These are phyloP conservation scores for Avena insularis DNA, from an alignment of 176 grass and related monocot species.

Conservation along the genomic window DNA sequence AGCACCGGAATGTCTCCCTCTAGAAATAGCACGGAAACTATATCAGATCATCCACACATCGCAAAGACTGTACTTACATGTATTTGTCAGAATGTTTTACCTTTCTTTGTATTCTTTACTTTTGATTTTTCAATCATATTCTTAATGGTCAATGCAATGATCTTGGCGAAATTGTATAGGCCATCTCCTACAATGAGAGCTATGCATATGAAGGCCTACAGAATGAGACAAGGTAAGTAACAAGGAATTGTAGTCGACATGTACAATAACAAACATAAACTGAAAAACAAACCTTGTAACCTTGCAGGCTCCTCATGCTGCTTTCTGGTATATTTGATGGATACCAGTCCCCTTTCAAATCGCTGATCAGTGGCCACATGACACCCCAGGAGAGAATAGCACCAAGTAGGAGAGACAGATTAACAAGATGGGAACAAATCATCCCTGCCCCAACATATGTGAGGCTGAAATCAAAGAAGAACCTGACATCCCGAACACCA, in stretches of 20 bases:
- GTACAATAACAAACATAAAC: slow-evolving; percentile 3
- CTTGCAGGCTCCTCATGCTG: slow-evolving; percentile 96
- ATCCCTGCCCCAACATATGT: slow-evolving; percentile 98
- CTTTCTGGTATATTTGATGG: slow-evolving; percentile 71
- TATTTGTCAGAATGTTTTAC: slow-evolving; percentile 47
- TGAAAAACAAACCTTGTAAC: slow-evolving; percentile 80
- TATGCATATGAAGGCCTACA: slow-evolving; percentile 92
- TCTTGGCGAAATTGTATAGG: slow-evolving; percentile 93
- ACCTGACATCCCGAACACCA: slow-evolving; percentile 54
- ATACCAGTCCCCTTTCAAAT: slow-evolving; percentile 86
- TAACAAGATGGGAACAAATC: slow-evolving; percentile 97
- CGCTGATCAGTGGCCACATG: slow-evolving; percentile 93
- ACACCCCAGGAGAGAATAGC: slow-evolving; percentile 91
- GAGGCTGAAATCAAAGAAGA: slow-evolving; percentile 97
- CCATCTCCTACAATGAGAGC: slow-evolving; percentile 94
- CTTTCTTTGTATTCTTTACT: slow-evolving; percentile 69
- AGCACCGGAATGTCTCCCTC: slow-evolving; percentile 59
- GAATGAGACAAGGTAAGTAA: slow-evolving; percentile 36
- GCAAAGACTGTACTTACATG: not conserved
- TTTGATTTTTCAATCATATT: slow-evolving; percentile 62
- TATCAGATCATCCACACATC: slow-evolving; percentile 31
- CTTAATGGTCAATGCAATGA: slow-evolving; percentile 62
- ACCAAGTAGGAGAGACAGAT: slow-evolving; percentile 85
- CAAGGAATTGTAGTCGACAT: slow-evolving; percentile 11
- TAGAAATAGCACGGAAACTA: slow-evolving; percentile 38